Evolutionary conservation across 2,329 filamentous ascomycete species (phyloP), one percentile per base, ranked within the genome.

Genomic region (Lithohypha guttulata): DNA sequence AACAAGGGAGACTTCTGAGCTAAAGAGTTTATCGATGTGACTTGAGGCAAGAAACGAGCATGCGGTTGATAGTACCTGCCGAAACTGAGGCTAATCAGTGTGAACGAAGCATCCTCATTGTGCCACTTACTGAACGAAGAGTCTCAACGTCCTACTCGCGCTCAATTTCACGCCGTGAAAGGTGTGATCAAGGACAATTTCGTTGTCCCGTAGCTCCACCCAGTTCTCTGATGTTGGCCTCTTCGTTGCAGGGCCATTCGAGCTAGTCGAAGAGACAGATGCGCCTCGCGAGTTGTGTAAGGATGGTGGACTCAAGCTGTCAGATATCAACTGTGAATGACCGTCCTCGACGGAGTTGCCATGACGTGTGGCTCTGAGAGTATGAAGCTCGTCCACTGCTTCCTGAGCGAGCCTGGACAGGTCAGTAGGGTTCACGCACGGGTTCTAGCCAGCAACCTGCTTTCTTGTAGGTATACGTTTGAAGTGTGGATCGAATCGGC

Each of bases 381-480:
- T 13, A 25, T 29, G 37, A 15, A 31, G 28, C 37, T 39, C 26
- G n/a, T 39, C 37, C n/a, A 17, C 37, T 10, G 11, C 26, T n/a
- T 22, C 30, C 21, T 33, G 37, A 6, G 28, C 28, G 25, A 21
- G 22, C 26, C 28, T 30, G 26, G 9, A n/a, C 28, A 14, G 11
- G 37, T 39, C 14, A 33, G 30, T 6, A 7, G 27, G 6, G 13
- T 10, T 7, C 15, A 6, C 6, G 27, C 6, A 29, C n/a, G 15
- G 6, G 27, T 14, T 6, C 6, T n/a, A 6, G 25, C 23, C 27
- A 38, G 18, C n/a, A 17, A 10, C 25, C 18, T n/a, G n/a, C n/a
- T n/a, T n/a, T n/a, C n/a, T n/a, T n/a, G n/a, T n/a, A n/a, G n/a
- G n/a, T n/a, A n/a, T n/a, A n/a, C n/a, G n/a, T n/a, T n/a, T 38